Conservation (phyloP, 1,139 yeast genomes). For the Lipomyces yarrowii region DNA sequence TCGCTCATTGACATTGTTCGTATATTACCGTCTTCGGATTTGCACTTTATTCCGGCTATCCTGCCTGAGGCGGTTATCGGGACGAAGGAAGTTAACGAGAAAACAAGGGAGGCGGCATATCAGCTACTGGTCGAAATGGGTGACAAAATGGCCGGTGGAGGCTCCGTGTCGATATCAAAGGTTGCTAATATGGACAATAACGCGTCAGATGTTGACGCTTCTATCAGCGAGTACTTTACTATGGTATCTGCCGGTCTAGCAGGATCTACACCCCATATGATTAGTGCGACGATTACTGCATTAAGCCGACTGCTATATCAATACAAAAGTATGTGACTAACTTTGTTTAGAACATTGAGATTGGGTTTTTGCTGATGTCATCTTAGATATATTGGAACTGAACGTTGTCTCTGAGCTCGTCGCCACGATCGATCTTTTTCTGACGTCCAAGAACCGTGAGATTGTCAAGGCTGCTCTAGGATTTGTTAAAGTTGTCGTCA, state of each 20-base stretch:
- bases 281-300: slow-evolving; percentile 92
- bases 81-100: slow-evolving; percentile 92
- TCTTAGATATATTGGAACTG: slow-evolving; percentile 47
- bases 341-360: background rate
- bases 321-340: slow-evolving; percentile 51
- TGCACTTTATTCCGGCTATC: slow-evolving; percentile 77
- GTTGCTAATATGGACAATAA: slow-evolving; percentile 68
- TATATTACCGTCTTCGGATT: slow-evolving; percentile 60
- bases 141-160: slow-evolving; percentile 71
- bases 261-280: slow-evolving; percentile 92
- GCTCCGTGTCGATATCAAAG: slow-evolving; percentile 62
- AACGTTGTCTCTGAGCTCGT: slow-evolving; percentile 70
- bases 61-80: slow-evolving; percentile 87
- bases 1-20: slow-evolving; percentile 66
- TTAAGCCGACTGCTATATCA: slow-evolving; percentile 85
- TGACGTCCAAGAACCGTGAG: slow-evolving; percentile 89
- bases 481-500: slow-evolving; percentile 86
- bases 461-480: slow-evolving; percentile 94
- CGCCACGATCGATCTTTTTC: slow-evolving; percentile 85
- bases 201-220: slow-evolving; percentile 66
- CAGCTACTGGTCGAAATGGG: slow-evolving; percentile 81
- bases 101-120: slow-evolving; percentile 83
- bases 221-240: slow-evolving; percentile 79
- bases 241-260: slow-evolving; percentile 97
- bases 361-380: background rate